Base-by-base conservation (phyloP, 768 basidiomycete genomes). In the Boletus rex-veris region DNA sequence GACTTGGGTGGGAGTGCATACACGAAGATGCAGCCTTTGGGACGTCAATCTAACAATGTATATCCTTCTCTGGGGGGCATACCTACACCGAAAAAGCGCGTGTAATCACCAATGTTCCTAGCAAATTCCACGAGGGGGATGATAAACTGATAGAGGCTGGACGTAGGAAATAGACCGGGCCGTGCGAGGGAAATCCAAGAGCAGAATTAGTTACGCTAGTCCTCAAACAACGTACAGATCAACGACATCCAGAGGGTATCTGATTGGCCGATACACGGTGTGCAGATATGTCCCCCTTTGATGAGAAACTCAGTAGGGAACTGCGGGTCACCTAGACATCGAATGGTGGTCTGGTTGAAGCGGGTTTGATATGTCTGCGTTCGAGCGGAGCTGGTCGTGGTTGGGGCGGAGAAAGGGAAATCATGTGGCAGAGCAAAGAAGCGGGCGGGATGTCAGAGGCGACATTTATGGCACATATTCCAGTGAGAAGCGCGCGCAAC, bases 301-400 rank as follows among this genome's bases (percentile, higher is more conserved):
- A 18, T 18, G 42, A 33, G n/a, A 51, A 42, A 35, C 28, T n/a
- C 14, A 21, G 24, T 14, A 15, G 5, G 5, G n/a, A 31, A 19
- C n/a, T 10, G 15, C 2, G 15, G 35, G 2, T n/a, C 15, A 4
- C 9, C 19, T 18, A 16, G 21, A 37, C 14, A 38, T n/a, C 16
- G 28, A 28, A 28, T 28, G 7, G 28, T 28, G 28, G 7, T 1
- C 28, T 28, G 8, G 28, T 28, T 28, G 28, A 8, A 28, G 28
- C 8, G 28, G 28, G 7, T 28, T 35, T 35, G 33, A 11, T 35
- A 35, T 28, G 33, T 35, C 14, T 35, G 42, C 45, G 68, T 71
- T 71, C 52, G 70, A 72, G 69, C 69, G 69, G 69, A 70, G 69
- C 68, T 69, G 57, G 56, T 47, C 33, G 49, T 61, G 64, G 66